phyloP scores from a whole-genome alignment of 176 grass and related monocot species.

The Paspalum vaginatum region DNA sequence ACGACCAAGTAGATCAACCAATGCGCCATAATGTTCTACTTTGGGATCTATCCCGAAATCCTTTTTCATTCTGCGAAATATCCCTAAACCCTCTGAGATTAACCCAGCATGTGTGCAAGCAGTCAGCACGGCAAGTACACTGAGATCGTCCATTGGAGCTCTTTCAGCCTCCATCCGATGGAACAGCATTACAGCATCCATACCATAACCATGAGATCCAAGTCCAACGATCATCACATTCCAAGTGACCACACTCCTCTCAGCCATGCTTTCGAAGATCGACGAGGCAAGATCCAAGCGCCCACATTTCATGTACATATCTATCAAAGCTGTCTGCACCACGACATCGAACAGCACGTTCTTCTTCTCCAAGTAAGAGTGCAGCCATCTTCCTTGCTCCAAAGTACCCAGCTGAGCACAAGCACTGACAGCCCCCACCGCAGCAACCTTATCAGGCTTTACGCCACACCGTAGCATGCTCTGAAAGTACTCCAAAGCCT shows the following conservation, averaged over 20 bases:
- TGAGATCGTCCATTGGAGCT: conserved; percentile 65
- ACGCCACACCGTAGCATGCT: conserved; percentile 50
- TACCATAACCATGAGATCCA: conserved; percentile 52
- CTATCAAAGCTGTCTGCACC: conserved; percentile 61
- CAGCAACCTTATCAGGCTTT: conserved; percentile 55
- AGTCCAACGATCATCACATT: conserved; percentile 76
- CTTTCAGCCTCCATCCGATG: conserved; percentile 54
- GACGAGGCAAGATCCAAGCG: conserved; percentile 48
- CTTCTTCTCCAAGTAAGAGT: conserved; percentile 76
- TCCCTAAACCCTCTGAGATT: conserved; percentile 50
- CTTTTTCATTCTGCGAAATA: conserved; percentile 63
- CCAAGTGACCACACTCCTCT: conserved; percentile 69
- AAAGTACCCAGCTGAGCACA: conserved; percentile 70
- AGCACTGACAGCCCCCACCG: conserved; percentile 58
- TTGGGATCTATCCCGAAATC: conserved; percentile 58
- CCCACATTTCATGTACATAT: conserved; percentile 81
- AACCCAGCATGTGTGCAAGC: conserved; percentile 69
- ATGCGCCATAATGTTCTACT: conserved; percentile 67
- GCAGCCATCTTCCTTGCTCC: conserved; percentile 78
- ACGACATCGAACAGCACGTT: conserved; percentile 57
- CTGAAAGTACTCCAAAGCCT: conserved; percentile 61
- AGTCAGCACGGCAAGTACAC: conserved; percentile 53
- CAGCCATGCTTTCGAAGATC: conserved; percentile 57
- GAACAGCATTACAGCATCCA: conserved; percentile 57
- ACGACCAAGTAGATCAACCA: conserved; percentile 73